These are phyloP conservation scores for Colletotrichum shisoi DNA, from an alignment of 2,329 filamentous ascomycete species.

Conservation along the genomic window DNA sequence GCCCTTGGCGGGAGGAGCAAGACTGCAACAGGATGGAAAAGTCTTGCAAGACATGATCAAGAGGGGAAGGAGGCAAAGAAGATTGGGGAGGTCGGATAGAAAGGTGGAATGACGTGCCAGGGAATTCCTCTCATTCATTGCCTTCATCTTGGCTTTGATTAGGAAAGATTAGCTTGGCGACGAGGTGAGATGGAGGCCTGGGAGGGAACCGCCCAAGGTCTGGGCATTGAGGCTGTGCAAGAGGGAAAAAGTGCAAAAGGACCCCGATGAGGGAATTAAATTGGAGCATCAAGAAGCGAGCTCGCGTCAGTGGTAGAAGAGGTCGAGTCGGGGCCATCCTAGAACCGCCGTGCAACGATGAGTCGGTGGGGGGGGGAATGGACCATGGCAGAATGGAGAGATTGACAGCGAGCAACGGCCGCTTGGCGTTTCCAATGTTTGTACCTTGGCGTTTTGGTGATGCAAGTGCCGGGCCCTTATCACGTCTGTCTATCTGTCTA, in stretches of 20 bases:
- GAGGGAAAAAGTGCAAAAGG: conserved; percentile 34
- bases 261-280: conserved; percentile 36
- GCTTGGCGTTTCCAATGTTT: conserved; percentile 28
- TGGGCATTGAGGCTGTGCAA: conserved; percentile 40
- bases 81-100: conserved; percentile 18
- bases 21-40: conserved; percentile 11
- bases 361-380: conserved; percentile 20
- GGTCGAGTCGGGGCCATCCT: conserved; percentile 35
- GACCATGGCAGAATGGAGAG: conserved; percentile 18
- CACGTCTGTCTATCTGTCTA: conserved; percentile 1
- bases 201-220: conserved; percentile 34
- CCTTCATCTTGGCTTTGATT: conserved; percentile 33
- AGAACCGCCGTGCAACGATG: conserved; percentile 17
- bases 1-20: conserved; percentile 28
- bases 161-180: conserved; percentile 30
- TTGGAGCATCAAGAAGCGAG: conserved; percentile 36
- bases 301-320: conserved; percentile 16
- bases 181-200: conserved; percentile 11
- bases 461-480: conserved; percentile 32
- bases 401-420: conserved; percentile 5
- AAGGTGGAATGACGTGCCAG: conserved; percentile 30
- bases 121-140: conserved; percentile 20
- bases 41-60: conserved; percentile 23
- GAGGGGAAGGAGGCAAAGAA: conserved; percentile 35
- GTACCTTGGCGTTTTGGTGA: conserved; percentile 28